Evolutionary conservation across 2,329 filamentous ascomycete genomes (phyloP).

Genomic region (Tolypocladium paradoxum): DNA sequence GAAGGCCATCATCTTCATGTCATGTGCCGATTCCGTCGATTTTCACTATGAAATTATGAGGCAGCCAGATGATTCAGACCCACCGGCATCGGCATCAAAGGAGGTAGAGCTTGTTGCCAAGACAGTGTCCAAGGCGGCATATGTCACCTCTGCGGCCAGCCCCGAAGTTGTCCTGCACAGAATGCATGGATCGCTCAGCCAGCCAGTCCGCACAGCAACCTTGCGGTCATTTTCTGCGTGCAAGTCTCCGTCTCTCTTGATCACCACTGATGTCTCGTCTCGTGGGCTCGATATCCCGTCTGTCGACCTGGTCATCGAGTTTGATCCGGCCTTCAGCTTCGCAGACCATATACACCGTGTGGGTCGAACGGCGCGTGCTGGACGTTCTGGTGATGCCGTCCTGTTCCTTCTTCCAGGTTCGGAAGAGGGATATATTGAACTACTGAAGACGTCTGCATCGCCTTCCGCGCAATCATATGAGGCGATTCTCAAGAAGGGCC

Average conservation of each 20-base stretch:
- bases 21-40: slow-evolving; percentile 92
- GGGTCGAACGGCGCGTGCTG: slow-evolving; percentile 87
- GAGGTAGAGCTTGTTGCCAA: slow-evolving; percentile 30
- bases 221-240: slow-evolving; percentile 68
- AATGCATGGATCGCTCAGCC: slow-evolving; percentile 84
- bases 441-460: slow-evolving; percentile 46
- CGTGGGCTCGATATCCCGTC: slow-evolving; percentile 92
- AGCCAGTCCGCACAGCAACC: slow-evolving; percentile 78
- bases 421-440: slow-evolving; percentile 81
- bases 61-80: slow-evolving; percentile 19
- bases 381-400: slow-evolving; percentile 73
- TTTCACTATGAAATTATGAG: slow-evolving; percentile 86
- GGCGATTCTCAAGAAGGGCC: slow-evolving; percentile 52
- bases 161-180: slow-evolving; percentile 64
- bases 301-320: slow-evolving; percentile 90
- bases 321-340: slow-evolving; percentile 87
- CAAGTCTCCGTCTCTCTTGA: slow-evolving; percentile 66
- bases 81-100: slow-evolving; percentile 16
- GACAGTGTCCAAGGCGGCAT: slow-evolving; percentile 59
- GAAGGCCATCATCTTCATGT: slow-evolving; percentile 96
- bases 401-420: slow-evolving; percentile 85
- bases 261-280: slow-evolving; percentile 92
- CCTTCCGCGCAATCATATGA: slow-evolving; percentile 42
- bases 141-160: slow-evolving; percentile 67
- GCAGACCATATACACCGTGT: slow-evolving; percentile 93